Percentiles rank a stretch among this genome's conserved stretches.
Conservation (phyloP, 495 filamentous ascomycete species). For the Hypoxylon intermedium region DNA sequence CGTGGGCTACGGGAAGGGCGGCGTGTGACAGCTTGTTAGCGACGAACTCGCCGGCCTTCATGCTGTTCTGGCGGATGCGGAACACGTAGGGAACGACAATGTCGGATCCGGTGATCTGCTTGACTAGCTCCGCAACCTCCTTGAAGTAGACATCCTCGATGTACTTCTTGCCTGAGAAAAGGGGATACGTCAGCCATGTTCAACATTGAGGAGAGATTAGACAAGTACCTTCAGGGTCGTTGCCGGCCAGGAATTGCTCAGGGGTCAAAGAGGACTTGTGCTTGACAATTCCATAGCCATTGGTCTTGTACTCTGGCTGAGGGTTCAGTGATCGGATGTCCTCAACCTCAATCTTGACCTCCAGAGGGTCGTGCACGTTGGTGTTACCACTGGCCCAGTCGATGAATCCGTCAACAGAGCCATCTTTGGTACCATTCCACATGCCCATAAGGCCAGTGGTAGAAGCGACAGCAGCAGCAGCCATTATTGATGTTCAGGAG, state of each 20-base stretch:
- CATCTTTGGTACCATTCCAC: constrained; percentile 42
- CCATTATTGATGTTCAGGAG: constrained; percentile 20
- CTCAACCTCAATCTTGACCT: constrained; percentile 39
- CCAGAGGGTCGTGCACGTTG: constrained; percentile 36
- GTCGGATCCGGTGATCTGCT: constrained; percentile 38
- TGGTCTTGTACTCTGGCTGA: constrained; percentile 29
- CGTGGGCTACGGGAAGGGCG: constrained; percentile 41
- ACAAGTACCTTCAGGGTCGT: constrained; percentile 35
- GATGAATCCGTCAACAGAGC: constrained; percentile 32
- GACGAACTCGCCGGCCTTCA: constrained; percentile 34
- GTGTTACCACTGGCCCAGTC: constrained; percentile 38
- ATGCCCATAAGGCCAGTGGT: constrained; percentile 41
- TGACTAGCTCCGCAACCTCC: constrained; percentile 39
- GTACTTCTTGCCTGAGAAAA: constrained; percentile 32
- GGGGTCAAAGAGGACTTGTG: constrained; percentile 39
- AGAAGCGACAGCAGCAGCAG: constrained; percentile 36
- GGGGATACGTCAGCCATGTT: constrained; percentile 4
- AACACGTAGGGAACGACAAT: constrained; percentile 41
- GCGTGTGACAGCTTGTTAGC: constrained; percentile 39
- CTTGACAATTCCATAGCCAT: constrained; percentile 41
- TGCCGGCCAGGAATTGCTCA: constrained; percentile 41
- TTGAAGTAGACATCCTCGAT: constrained; percentile 42
- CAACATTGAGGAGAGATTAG: not conserved
- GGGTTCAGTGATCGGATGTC: constrained; percentile 38
- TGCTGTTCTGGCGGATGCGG: constrained; percentile 41